These are phyloP conservation scores for Cicer cuneatum DNA, from an alignment of 306 rosid genomes.

Conservation along the genomic window DNA sequence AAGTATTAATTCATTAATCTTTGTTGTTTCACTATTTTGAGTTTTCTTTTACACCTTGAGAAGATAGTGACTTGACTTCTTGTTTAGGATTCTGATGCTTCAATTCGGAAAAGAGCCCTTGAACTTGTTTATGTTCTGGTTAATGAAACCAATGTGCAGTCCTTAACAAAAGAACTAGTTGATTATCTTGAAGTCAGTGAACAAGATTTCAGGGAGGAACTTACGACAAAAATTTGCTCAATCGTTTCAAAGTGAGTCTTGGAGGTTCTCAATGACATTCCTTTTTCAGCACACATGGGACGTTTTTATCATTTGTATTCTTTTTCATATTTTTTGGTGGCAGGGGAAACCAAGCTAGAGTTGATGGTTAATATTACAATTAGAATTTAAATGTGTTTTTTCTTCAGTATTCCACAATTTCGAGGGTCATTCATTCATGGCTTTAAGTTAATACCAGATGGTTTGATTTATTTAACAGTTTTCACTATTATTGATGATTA, in stretches of 20 bases:
- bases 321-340: slow-evolving; percentile 16
- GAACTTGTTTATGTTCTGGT: slow-evolving; percentile 89
- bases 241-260: slow-evolving; percentile 84
- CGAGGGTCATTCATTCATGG: background rate
- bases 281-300: slow-evolving; percentile 24
- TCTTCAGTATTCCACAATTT: slow-evolving; percentile 14
- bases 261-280: slow-evolving; percentile 32
- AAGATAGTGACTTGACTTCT: slow-evolving; percentile 49
- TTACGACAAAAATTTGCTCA: slow-evolving; percentile 90
- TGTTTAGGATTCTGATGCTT: slow-evolving; percentile 89
- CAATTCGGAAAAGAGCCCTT: slow-evolving; percentile 96
- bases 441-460: slow-evolving; percentile 39
- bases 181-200: slow-evolving; percentile 87
- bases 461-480: slow-evolving; percentile 23
- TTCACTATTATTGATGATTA: slow-evolving; percentile 21
- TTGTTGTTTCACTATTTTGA: slow-evolving; percentile 35
- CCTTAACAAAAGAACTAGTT: slow-evolving; percentile 86
- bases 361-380: slow-evolving; percentile 12
- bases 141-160: slow-evolving; percentile 86
- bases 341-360: slow-evolving; percentile 13
- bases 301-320: background rate
- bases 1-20: slow-evolving; percentile 58
- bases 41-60: slow-evolving; percentile 40
- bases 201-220: slow-evolving; percentile 89
- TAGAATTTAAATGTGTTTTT: background rate